Evolutionary conservation across 371 early-diverging fungal species (phyloP).

Genomic region (Cokeromyces recurvatus): DNA sequence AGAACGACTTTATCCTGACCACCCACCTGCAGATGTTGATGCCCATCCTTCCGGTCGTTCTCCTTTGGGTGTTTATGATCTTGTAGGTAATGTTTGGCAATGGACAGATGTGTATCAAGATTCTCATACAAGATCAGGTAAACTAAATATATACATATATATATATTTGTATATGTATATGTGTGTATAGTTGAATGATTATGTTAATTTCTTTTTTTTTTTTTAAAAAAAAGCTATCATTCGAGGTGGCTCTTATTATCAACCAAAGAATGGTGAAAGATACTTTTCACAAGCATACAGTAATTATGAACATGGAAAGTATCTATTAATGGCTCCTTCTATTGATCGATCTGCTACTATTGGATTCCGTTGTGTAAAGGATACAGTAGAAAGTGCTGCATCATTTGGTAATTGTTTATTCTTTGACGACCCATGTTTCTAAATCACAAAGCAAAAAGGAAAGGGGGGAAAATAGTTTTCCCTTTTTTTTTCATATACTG

Average conservation of each 20-base stretch:
- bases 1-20: slow-evolving; percentile 26
- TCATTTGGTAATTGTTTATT: slow-evolving; percentile 21
- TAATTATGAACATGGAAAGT: slow-evolving; percentile 25
- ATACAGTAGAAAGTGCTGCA: slow-evolving; percentile 26
- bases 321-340: slow-evolving; percentile 22
- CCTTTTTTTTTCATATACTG: no score
- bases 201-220: background rate
- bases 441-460: no score
- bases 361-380: slow-evolving; percentile 31
- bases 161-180: no score
- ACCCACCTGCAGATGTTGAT: slow-evolving; percentile 30
- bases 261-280: slow-evolving; percentile 10
- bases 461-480: no score
- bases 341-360: slow-evolving; percentile 23
- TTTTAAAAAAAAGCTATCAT: slow-evolving; percentile 14
- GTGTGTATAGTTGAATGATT: no score
- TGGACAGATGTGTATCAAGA: slow-evolving; percentile 31
- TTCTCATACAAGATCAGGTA: slow-evolving; percentile 19
- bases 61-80: slow-evolving; percentile 23
- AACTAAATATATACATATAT: no score
- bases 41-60: slow-evolving; percentile 18
- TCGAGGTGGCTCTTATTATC: slow-evolving; percentile 29
- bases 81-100: slow-evolving; percentile 29
- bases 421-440: no score
- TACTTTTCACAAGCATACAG: slow-evolving; percentile 30